Conservation (phyloP, 805 yeast genomes). For the Danielia oregonensis region DNA sequence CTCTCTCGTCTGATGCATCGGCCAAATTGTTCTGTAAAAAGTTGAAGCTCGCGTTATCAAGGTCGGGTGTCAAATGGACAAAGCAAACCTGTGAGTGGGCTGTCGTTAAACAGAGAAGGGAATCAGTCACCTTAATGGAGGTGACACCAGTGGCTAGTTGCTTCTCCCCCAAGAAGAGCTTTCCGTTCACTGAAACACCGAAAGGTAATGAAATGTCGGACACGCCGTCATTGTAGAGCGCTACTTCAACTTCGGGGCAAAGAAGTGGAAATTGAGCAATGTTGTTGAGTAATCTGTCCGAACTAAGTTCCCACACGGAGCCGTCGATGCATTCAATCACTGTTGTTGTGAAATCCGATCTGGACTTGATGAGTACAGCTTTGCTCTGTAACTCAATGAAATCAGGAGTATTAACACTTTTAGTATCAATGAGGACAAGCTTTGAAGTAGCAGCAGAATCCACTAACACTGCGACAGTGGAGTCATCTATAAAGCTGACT, state of each 20-base stretch:
- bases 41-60: constrained; percentile 33
- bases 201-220: constrained; percentile 42
- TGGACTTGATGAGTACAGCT: constrained; percentile 53
- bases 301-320: constrained; percentile 41
- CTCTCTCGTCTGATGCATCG: constrained; percentile 63
- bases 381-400: constrained; percentile 28
- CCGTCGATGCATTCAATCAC: constrained; percentile 66
- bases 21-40: constrained; percentile 20
- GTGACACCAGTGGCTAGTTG: constrained; percentile 74
- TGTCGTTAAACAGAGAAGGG: constrained; percentile 77
- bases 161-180: constrained; percentile 58
- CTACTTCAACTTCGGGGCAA: constrained; percentile 56
- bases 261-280: constrained; percentile 63
- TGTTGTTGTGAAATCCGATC: constrained; percentile 48
- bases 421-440: constrained; percentile 47
- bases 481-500: constrained; percentile 52
- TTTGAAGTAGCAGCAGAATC: constrained; percentile 53
- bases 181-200: constrained; percentile 76
- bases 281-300: constrained; percentile 23
- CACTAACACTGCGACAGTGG: constrained; percentile 51
- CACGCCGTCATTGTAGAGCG: constrained; percentile 19
- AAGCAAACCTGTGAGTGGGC: constrained; percentile 83
- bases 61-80: constrained; percentile 56
- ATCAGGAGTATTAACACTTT: constrained; percentile 20
- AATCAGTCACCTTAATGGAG: constrained; percentile 68